A percentile compares a stretch with the other conserved stretches of the same genome.
These are phyloP conservation scores for Torrubiellomyces zombiae DNA, from an alignment of 2,329 filamentous ascomycete species.

Conservation along the genomic window DNA sequence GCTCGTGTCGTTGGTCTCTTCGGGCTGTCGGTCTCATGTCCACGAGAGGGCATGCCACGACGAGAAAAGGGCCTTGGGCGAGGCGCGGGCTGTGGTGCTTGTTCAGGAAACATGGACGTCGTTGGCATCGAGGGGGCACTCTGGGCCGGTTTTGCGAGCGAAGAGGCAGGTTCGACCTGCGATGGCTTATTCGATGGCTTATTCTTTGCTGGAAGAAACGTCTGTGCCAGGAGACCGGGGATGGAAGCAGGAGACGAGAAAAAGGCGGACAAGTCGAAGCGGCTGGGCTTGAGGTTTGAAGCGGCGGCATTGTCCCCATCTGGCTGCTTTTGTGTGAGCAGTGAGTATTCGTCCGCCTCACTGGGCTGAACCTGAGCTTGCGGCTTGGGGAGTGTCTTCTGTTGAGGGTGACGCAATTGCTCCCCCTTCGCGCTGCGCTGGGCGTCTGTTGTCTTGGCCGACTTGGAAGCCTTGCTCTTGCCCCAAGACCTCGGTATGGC, in stretches of 20 bases:
- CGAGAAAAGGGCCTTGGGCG: slow-evolving; percentile 6
- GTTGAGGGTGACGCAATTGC: slow-evolving; percentile 3
- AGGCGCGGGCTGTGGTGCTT: background rate
- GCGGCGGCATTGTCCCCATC: slow-evolving; percentile 6
- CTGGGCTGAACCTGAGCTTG: slow-evolving; percentile 6
- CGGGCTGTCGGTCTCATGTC: too few relatives aligned
- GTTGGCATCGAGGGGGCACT: slow-evolving; percentile 12
- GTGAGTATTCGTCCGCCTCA: slow-evolving; percentile 25
- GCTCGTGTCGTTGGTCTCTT: too few relatives aligned
- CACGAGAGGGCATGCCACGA: too few relatives aligned
- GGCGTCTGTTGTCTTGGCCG: slow-evolving; percentile 6
- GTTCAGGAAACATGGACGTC: slow-evolving; percentile 22
- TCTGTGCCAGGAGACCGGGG: slow-evolving; percentile 16
- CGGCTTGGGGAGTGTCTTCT: slow-evolving; percentile 3
- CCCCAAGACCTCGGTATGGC: slow-evolving; percentile 24
- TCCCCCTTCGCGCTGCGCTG: too few relatives aligned
- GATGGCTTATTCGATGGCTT: slow-evolving; percentile 3
- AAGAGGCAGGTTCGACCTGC: slow-evolving; percentile 2
- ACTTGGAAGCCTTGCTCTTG: slow-evolving; percentile 6
- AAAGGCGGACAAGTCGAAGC: slow-evolving; percentile 34
- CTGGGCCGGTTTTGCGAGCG: slow-evolving; percentile 7
- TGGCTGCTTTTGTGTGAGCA: slow-evolving; percentile 19
- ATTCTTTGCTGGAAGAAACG: slow-evolving; percentile 12
- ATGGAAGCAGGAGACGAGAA: slow-evolving; percentile 38
- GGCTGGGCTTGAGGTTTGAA: slow-evolving; percentile 13